phyloP scores from a whole-genome alignment of 305 asterid genomes.

The Salvia sclarea region DNA sequence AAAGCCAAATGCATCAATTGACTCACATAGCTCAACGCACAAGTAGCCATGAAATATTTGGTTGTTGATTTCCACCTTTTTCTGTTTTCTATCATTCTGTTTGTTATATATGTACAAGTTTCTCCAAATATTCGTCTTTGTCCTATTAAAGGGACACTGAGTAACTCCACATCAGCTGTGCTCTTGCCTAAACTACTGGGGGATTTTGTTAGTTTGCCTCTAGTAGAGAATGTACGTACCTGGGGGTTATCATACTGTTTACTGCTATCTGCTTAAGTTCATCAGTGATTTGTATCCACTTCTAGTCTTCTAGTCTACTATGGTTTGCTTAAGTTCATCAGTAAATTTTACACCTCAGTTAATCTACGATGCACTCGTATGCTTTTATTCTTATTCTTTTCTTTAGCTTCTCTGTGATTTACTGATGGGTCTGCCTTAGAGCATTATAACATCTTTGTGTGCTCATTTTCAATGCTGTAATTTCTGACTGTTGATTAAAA shows the following conservation, averaged over 20 bases:
- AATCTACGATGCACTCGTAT: too few relatives aligned
- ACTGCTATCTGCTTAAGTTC: not conserved
- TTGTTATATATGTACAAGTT: not conserved
- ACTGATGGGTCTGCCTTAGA: too few relatives aligned
- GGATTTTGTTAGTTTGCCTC: conserved; percentile 1
- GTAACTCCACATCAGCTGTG: not conserved
- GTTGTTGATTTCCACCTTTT: not conserved
- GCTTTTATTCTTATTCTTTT: too few relatives aligned
- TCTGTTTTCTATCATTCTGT: not conserved
- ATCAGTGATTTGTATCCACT: too few relatives aligned
- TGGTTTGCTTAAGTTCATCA: too few relatives aligned
- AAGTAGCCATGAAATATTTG: not conserved
- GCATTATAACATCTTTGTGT: not conserved
- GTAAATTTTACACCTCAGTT: too few relatives aligned
- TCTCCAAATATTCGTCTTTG: not conserved
- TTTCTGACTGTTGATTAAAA: not conserved
- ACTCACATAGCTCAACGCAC: not conserved
- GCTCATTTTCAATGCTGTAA: not conserved
- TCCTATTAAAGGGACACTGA: not conserved
- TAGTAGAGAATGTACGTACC: not conserved
- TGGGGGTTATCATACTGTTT: not conserved
- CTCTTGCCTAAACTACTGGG: not conserved
- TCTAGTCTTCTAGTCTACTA: too few relatives aligned
- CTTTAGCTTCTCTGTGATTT: too few relatives aligned
- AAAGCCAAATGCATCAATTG: not conserved